Evolutionary conservation across 1,284 basidiomycete genomes (phyloP), one percentile per base, ranked within the genome.

Genomic region (Irpex sp.): DNA sequence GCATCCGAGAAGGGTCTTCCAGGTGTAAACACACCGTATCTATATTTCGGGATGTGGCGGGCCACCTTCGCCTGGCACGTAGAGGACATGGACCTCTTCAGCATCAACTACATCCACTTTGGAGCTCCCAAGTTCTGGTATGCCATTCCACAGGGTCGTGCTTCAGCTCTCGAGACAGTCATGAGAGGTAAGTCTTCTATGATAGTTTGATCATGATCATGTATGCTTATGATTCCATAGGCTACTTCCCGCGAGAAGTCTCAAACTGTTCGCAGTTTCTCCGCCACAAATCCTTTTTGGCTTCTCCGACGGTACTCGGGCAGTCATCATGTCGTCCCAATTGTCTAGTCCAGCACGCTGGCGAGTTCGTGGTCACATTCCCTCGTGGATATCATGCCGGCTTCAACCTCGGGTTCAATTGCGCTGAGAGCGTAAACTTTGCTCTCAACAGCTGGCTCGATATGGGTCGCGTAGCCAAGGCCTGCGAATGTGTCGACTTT

Each of bases 31-130:
- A 91, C 94, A 1, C 96, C 96, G 0, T 99, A 99, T 73, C 84
- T 99, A 4, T 99, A 99, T 75, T 98, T 97, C 74, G 96, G 96
- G 66, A 98, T 98, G 94, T 99, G 96, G 96, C 83, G 94, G 58
- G 96, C 97, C 14, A 96, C 94, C 0, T 97, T 99, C 74, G 94
- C 96, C 0, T 99, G 97, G 97, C 96, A 99, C 69, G 96, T 99
- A 55, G 96, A 99, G 71, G 88, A 94, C 73, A 94, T 94, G 93
- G 96, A 98, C 72, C 82, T 99, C 3, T 97, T 96, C 77, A 96
- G 94, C 60, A 99, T 99, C 79, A 99, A 98, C 75, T 98, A 97
- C 72, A 95, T 99, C 64, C 96, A 99, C 75, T 99, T 98, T 71
- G 96, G 96, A 2, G 96, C 96, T 0, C 96, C 95, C 1, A 99